Conservation (phyloP, 495 filamentous ascomycete genomes). For the Amphirosellinia nigrospora region DNA sequence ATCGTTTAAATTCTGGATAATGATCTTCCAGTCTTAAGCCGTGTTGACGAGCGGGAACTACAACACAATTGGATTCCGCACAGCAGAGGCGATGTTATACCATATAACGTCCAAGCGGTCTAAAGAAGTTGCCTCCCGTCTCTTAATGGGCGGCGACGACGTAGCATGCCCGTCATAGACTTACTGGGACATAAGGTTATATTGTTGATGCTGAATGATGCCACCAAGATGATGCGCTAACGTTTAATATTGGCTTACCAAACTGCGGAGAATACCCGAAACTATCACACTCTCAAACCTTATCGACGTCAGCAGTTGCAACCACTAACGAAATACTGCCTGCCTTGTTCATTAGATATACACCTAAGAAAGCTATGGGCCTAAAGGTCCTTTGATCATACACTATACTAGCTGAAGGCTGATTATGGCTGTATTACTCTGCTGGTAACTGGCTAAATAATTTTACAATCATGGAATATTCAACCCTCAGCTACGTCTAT, state of each 20-base stretch:
- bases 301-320: slow-evolving; percentile 6
- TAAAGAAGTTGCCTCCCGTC: neutral
- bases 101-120: neutral
- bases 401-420: neutral
- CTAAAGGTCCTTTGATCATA: neutral
- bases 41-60: too few species aligned
- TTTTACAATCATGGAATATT: neutral
- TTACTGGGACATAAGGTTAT: neutral
- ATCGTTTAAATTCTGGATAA: neutral
- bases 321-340: neutral
- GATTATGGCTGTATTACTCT: neutral
- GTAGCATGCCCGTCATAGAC: slow-evolving; percentile 22
- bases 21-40: neutral
- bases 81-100: slow-evolving; percentile 17
- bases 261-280: slow-evolving; percentile 1
- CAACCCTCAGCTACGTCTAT: neutral
- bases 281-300: slow-evolving; percentile 4
- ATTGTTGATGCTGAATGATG: slow-evolving; percentile 21
- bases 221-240: slow-evolving; percentile 9
- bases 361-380: neutral
- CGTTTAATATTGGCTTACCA: neutral
- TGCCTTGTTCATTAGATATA: neutral
- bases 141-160: neutral
- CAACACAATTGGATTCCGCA: neutral
- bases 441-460: neutral